Percentiles rank a stretch among this genome's conserved stretches.
Evolutionary conservation across 2,329 filamentous ascomycete species (phyloP).

Genomic region (Diaporthe vexans): DNA sequence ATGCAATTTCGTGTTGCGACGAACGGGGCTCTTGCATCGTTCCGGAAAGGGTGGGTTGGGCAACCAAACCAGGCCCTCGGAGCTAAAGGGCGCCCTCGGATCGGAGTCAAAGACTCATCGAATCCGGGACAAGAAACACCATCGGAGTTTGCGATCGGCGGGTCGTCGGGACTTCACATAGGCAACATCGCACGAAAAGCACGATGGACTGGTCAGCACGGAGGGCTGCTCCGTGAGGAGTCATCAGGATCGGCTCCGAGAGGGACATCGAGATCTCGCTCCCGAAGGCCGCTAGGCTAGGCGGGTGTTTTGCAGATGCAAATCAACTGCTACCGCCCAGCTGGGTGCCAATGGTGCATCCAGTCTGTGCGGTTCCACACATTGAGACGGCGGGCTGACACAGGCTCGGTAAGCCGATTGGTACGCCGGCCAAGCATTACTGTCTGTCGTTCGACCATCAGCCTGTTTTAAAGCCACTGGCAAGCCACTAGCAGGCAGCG

Average conservation of each 20-base stretch:
- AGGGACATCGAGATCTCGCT: constrained; percentile 19
- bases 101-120: not conserved
- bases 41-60: not conserved
- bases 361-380: constrained; percentile 17
- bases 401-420: constrained; percentile 4
- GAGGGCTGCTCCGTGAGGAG: constrained; percentile 16
- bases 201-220: not conserved
- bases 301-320: not conserved
- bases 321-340: constrained; percentile 10
- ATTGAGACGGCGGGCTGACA: not conserved
- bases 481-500: not conserved
- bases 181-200: not conserved
- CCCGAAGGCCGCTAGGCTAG: not conserved
- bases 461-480: constrained; percentile 2
- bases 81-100: not conserved
- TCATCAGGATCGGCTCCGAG: constrained; percentile 13
- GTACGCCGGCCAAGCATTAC: not conserved
- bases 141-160: not conserved
- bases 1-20: constrained; percentile 29
- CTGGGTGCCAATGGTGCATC: constrained; percentile 18
- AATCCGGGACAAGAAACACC: not conserved
- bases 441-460: not conserved
- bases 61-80: not conserved
- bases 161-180: not conserved
- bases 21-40: constrained; percentile 1